Conservation (phyloP, 1,139 yeast species). For the Blastobotrys capitulatus region DNA sequence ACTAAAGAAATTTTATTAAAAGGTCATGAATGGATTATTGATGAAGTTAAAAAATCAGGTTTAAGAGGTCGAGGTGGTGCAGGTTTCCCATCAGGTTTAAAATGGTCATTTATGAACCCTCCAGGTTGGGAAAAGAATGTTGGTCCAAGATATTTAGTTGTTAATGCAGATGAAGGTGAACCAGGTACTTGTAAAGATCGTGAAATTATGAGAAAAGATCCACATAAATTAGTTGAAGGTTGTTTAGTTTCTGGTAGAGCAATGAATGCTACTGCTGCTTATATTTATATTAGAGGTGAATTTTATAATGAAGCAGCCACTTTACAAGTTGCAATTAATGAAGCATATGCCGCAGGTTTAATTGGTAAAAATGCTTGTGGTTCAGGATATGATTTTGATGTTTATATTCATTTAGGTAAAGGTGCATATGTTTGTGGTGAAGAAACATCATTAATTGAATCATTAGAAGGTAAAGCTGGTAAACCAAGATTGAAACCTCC, state of each 20-base stretch:
- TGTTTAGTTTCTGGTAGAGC: slow-evolving; percentile 83
- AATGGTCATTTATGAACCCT: slow-evolving; percentile 92
- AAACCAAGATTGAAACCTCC: slow-evolving; percentile 92
- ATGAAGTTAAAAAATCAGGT: slow-evolving; percentile 78
- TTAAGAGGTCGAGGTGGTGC: slow-evolving; percentile 92
- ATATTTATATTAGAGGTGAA: slow-evolving; percentile 85
- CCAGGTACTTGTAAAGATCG: slow-evolving; percentile 92
- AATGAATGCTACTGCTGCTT: slow-evolving; percentile 90
- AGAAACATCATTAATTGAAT: slow-evolving; percentile 83
- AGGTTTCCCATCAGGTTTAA: slow-evolving; percentile 84
- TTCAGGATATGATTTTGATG: slow-evolving; percentile 76
- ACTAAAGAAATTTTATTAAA: slow-evolving; percentile 76
- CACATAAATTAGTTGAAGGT: slow-evolving; percentile 85
- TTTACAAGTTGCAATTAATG: slow-evolving; percentile 75
- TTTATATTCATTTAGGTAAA: slow-evolving; percentile 82
- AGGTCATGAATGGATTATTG: slow-evolving; percentile 85
- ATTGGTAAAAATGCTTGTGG: slow-evolving; percentile 84
- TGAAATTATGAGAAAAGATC: slow-evolving; percentile 84
- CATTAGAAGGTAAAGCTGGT: slow-evolving; percentile 86
- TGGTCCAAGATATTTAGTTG: slow-evolving; percentile 82
- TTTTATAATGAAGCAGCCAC: slow-evolving; percentile 71
- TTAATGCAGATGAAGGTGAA: slow-evolving; percentile 91
- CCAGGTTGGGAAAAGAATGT: slow-evolving; percentile 88
- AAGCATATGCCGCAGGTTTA: slow-evolving; percentile 74
- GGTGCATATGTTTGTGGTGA: slow-evolving; percentile 92